Evolutionary conservation across 805 yeast genomes (phyloP).

Genomic region (Candida maltosa): DNA sequence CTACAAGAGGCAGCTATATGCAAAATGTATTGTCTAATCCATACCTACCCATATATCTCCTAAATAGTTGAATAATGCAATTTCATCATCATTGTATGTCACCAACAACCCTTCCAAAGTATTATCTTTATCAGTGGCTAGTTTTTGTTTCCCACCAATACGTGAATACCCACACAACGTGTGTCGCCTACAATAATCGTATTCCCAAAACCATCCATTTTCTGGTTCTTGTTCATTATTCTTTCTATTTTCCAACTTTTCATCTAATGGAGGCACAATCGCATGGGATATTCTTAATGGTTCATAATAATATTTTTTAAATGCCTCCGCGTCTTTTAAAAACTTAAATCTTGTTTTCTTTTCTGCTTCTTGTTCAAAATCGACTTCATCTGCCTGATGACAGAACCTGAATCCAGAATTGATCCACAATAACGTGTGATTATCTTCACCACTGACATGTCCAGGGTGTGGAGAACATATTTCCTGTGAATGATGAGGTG

Average conservation of each 20-base stretch:
- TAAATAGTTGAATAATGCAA: conserved; percentile 34
- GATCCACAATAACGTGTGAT: conserved; percentile 34
- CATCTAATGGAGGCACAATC: conserved; percentile 50
- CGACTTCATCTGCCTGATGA: conserved; percentile 26
- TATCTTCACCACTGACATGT: conserved; percentile 33
- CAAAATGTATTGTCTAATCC: conserved; percentile 28
- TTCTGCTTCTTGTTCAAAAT: conserved; percentile 31
- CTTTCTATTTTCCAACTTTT: conserved; percentile 24
- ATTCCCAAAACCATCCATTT: conserved; percentile 51
- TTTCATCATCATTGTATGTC: conserved; percentile 28
- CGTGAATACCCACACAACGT: conserved; percentile 61
- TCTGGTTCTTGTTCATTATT: conserved; percentile 42
- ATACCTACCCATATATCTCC: conserved; percentile 54
- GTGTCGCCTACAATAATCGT: conserved; percentile 50
- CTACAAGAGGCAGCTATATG: too few species aligned
- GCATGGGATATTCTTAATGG: conserved; percentile 43
- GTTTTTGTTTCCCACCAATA: conserved; percentile 45
- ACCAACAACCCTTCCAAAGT: conserved; percentile 45
- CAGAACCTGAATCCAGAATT: conserved; percentile 43
- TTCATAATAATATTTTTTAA: conserved; percentile 24
- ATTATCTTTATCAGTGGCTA: conserved; percentile 25
- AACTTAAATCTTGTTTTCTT: conserved; percentile 19
- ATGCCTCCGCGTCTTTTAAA: conserved; percentile 15
- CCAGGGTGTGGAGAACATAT: conserved; percentile 44
- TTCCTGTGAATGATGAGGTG: conserved; percentile 27